Percentiles rank a stretch among this genome's conserved stretches.
Evolutionary conservation across 352 stramenopile species (phyloP).

Genomic region (Phytophthora litchii): DNA sequence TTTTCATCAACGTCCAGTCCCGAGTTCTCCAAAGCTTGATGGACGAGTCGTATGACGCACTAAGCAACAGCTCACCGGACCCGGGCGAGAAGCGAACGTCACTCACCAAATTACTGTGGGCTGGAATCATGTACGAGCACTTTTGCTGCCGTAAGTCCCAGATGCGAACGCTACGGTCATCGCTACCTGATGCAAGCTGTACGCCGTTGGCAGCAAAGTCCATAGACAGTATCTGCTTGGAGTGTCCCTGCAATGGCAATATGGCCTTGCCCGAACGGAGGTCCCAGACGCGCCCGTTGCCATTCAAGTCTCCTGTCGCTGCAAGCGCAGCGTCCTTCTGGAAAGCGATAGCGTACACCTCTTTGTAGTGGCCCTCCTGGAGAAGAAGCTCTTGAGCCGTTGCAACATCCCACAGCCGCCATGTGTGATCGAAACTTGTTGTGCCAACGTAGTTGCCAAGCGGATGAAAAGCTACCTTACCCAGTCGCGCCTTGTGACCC

Average conservation of each 20-base stretch:
- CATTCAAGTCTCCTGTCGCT: constrained; percentile 94
- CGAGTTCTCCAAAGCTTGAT: constrained; percentile 95
- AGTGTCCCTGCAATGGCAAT: constrained; percentile 91
- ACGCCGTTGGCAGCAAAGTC: constrained; percentile 95
- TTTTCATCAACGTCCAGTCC: constrained; percentile 92
- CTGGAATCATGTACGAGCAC: constrained; percentile 92
- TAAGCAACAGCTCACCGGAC: constrained; percentile 89
- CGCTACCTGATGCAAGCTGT: constrained; percentile 93
- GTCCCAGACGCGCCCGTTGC: constrained; percentile 96
- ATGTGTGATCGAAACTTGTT: constrained; percentile 97
- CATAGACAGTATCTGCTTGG: constrained; percentile 93
- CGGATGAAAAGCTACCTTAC: constrained; percentile 95
- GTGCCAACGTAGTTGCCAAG: constrained; percentile 92
- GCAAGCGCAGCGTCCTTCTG: constrained; percentile 94
- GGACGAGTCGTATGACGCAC: constrained; percentile 94
- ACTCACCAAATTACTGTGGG: constrained; percentile 95
- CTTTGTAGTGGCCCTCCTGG: constrained; percentile 96
- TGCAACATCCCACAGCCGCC: constrained; percentile 97
- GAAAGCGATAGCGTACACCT: constrained; percentile 96
- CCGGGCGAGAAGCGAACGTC: constrained; percentile 88
- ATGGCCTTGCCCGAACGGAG: constrained; percentile 94
- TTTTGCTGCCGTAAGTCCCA: constrained; percentile 96
- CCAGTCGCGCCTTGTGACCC: constrained; percentile 76
- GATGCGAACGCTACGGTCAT: constrained; percentile 96
- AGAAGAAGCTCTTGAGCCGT: constrained; percentile 92